Evolutionary conservation across 2,329 filamentous ascomycete species (phyloP).

Genomic region (Ophiocordyceps polyrhachis-furcata): DNA sequence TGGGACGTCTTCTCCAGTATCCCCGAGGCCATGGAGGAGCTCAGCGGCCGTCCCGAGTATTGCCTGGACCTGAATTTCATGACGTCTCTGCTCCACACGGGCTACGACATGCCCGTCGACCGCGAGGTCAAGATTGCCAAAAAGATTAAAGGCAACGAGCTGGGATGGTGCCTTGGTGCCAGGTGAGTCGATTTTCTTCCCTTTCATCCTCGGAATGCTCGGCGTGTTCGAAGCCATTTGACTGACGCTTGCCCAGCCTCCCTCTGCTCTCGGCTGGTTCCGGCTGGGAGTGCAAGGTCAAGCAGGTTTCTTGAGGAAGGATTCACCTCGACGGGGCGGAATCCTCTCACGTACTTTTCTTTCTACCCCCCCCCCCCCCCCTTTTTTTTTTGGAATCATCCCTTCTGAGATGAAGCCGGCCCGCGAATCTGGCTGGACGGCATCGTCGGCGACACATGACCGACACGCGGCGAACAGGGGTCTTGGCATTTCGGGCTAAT

Average conservation of each 20-base stretch:
- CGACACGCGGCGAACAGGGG: not conserved
- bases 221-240: not conserved
- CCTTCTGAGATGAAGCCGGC: not conserved
- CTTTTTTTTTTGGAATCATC: too few species aligned
- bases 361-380: too few species aligned
- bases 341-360: not conserved
- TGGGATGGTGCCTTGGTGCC: conserved; percentile 94
- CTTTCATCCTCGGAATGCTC: not conserved
- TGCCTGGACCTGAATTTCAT: conserved; percentile 96
- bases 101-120: conserved; percentile 95
- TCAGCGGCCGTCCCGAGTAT: conserved; percentile 67
- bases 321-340: not conserved
- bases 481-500: not conserved
- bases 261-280: conserved; percentile 65
- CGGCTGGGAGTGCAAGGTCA: conserved; percentile 80
- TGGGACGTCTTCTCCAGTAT: conserved; percentile 73
- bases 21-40: conserved; percentile 60
- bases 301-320: conserved; percentile 41
- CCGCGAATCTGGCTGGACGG: not conserved
- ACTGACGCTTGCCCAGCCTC: conserved; percentile 34
- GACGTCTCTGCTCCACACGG: conserved; percentile 78
- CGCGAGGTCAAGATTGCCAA: conserved; percentile 95
- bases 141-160: conserved; percentile 93
- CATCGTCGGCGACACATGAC: not conserved
- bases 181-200: conserved; percentile 40